Base-by-base conservation (phyloP, 768 basidiomycete genomes). In the Collybiopsis confluens region DNA sequence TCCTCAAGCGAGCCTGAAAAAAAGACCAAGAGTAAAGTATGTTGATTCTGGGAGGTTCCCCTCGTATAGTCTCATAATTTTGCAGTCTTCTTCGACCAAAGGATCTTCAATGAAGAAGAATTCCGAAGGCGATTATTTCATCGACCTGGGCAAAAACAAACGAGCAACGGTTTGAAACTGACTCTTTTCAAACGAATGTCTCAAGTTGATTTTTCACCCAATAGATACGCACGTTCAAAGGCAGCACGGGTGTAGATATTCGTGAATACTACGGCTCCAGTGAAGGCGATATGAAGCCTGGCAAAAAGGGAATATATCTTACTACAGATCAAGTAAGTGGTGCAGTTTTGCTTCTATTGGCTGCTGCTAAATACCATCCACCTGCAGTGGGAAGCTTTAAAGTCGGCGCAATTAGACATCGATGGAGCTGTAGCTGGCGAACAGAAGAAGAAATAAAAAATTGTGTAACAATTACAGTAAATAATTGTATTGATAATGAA, bases 241-340 rank as follows among this genome's bases (percentile, higher is more conserved):
- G 84, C 7, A 72, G 67, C 1, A 62, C 76, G 2, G 70, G 82
- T 40, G 64, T 91, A 23, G 87, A 91, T 61, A 88, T 92, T 50
- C 81, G 90, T 37, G 88, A 92, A 64, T 92, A 77, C 60, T 92
- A 87, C 51, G 73, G 60, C 8, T 61, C 68, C 9, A 58, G 57
- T 44, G 67, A 78, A 1, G 67, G 65, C 0, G 81, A 83, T 4
- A 75, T 80, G 58, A 89, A 86, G 57, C 90, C 90, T 0, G 88
- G 88, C 0, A 92, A 90, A 67, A 92, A 91, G 61, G 90, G 90
- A 8, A 87, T 92, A 48, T 78, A 85, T 0, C 72, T 92, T 24
- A 65, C 70, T 13, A 44, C 70, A 2, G 88, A 90, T 18, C 88
- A 89, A 76, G 86, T 86, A 57, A 43, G 71, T 62, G 15, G n/a